These are phyloP conservation scores for Passiflora organensis DNA, from an alignment of 345 rosid genomes.

Conservation along the genomic window DNA sequence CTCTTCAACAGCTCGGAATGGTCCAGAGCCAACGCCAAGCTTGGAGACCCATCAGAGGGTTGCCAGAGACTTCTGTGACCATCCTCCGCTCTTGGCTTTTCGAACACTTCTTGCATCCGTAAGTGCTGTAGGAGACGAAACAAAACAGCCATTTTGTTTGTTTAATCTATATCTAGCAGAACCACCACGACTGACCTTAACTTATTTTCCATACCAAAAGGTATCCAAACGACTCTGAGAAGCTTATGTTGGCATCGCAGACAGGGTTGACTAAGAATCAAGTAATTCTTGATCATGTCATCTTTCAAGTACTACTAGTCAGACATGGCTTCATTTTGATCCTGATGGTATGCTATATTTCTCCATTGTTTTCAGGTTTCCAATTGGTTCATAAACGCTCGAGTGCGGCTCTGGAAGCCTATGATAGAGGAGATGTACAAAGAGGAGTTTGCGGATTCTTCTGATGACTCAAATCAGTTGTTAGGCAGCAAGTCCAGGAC, in stretches of 20 bases:
- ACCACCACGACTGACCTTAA: no score
- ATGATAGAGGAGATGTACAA: constrained; percentile 93
- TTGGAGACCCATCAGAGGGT: constrained; percentile 86
- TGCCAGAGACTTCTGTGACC: constrained; percentile 76
- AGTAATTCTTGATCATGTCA: constrained; percentile 26
- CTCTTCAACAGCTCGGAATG: constrained; percentile 69
- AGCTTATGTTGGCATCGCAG: constrained; percentile 68
- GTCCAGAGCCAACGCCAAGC: constrained; percentile 64
- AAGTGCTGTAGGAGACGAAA: constrained; percentile 26
- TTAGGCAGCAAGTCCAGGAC: constrained; percentile 28
- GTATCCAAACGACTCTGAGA: constrained; percentile 78
- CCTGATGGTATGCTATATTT: neutral
- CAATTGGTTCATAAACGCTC: constrained; percentile 90
- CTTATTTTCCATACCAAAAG: constrained; percentile 38
- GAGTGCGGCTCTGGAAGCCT: constrained; percentile 93
- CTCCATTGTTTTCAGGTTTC: constrained; percentile 46
- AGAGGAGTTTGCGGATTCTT: constrained; percentile 74
- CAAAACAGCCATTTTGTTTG: no score
- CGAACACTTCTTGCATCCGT: constrained; percentile 94
- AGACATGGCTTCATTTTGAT: no score
- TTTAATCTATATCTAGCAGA: no score
- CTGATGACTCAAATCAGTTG: constrained; percentile 52
- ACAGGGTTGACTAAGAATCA: constrained; percentile 73
- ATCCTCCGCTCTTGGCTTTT: constrained; percentile 91
- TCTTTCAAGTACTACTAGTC: no score